Conservation (phyloP, 208 protist species). For the Strigomonas culicis region DNA sequence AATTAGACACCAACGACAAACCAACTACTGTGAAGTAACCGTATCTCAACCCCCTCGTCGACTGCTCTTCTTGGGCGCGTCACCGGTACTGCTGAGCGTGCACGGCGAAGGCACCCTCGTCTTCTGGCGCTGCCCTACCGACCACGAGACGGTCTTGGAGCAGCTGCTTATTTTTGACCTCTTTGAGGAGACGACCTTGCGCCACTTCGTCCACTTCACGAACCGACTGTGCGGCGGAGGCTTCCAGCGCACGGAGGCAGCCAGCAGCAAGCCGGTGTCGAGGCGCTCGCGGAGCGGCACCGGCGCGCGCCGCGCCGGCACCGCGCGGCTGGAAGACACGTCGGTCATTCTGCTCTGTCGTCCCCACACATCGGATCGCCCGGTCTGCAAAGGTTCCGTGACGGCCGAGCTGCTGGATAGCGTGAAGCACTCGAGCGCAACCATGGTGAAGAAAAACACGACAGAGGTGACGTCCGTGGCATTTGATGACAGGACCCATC, state of each 20-base stretch:
- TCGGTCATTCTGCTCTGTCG: too few relatives aligned
- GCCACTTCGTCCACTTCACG: neutral
- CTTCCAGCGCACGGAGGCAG: neutral
- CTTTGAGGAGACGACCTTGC: neutral
- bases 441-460: conserved; percentile 2
- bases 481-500: conserved; percentile 48
- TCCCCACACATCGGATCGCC: too few relatives aligned
- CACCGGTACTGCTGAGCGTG: conserved; percentile 38
- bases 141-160: conserved; percentile 31
- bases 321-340: too few relatives aligned
- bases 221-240: neutral
- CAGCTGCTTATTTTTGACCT: conserved; percentile 26
- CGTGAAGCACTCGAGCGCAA: neutral
- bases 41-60: conserved; percentile 14
- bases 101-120: conserved; percentile 37
- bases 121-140: conserved; percentile 55
- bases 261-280: too few relatives aligned
- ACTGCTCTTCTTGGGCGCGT: conserved; percentile 35
- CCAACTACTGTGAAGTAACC: neutral
- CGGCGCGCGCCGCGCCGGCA: neutral
- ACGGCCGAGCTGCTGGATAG: too few relatives aligned
- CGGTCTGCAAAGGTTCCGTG: too few relatives aligned
- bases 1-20: neutral
- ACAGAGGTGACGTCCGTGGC: conserved; percentile 34
- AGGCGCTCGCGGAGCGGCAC: neutral